These are phyloP conservation scores for Vigna unguiculata DNA, from an alignment of 306 rosid species.

Conservation along the genomic window DNA sequence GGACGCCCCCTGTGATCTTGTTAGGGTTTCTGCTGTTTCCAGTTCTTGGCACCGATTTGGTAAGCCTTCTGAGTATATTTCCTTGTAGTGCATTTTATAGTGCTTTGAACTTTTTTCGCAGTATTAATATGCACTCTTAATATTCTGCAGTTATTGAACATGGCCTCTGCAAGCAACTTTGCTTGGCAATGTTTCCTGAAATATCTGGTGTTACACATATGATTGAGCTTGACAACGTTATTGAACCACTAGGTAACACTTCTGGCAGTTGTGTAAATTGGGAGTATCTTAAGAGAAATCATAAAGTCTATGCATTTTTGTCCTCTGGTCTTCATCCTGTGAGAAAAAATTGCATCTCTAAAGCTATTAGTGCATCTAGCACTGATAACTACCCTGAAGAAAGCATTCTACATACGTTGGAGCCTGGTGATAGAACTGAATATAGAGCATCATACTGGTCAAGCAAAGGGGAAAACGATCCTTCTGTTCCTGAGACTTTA, in stretches of 20 bases:
- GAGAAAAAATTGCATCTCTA: constrained; percentile 56
- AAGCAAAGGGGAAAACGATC: constrained; percentile 66
- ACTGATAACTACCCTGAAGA: constrained; percentile 67
- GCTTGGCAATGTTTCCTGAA: constrained; percentile 68
- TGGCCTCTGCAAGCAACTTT: constrained; percentile 61
- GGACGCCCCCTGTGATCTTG: constrained; percentile 75
- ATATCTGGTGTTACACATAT: constrained; percentile 44
- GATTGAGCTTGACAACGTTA: constrained; percentile 53
- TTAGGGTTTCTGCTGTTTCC: constrained; percentile 58
- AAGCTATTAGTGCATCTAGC: constrained; percentile 66
- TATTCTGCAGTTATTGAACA: constrained; percentile 70
- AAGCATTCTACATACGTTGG: constrained; percentile 60
- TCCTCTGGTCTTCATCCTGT: constrained; percentile 54
- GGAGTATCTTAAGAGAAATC: constrained; percentile 60
- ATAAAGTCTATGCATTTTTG: constrained; percentile 57
- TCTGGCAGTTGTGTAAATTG: constrained; percentile 36
- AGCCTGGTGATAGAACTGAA: constrained; percentile 52
- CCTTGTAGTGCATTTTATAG: background rate
- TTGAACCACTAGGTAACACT: constrained; percentile 48
- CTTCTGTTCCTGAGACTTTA: constrained; percentile 63
- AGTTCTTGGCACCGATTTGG: constrained; percentile 64
- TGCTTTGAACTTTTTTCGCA: constrained; percentile 30
- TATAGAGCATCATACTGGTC: constrained; percentile 70
- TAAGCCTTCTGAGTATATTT: constrained; percentile 44
- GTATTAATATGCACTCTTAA: constrained; percentile 31